A percentile compares a stretch with the other conserved stretches of the same genome.
phyloP scores from a whole-genome alignment of 2,329 filamentous ascomycete genomes.

The Zymoseptoria brevis region DNA sequence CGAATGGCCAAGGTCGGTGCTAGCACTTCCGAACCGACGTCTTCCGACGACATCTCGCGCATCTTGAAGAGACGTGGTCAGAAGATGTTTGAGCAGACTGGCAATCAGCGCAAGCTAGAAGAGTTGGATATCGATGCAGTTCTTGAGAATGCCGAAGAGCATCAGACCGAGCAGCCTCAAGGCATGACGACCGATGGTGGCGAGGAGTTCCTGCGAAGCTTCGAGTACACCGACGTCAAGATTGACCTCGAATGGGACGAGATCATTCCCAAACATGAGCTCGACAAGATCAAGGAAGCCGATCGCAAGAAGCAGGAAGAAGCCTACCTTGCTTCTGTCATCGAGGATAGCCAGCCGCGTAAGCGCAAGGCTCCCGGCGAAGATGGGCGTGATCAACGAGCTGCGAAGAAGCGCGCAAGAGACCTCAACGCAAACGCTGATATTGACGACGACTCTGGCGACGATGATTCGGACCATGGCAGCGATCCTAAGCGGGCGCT shows the following conservation, averaged over 20 bases:
- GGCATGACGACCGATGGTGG: slow-evolving; percentile 92
- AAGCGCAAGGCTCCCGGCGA: slow-evolving; percentile 59
- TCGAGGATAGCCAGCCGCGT: slow-evolving; percentile 78
- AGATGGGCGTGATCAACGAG: slow-evolving; percentile 56
- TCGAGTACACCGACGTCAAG: slow-evolving; percentile 95
- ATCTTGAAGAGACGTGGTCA: slow-evolving; percentile 97
- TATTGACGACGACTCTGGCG: slow-evolving; percentile 50
- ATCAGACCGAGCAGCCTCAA: slow-evolving; percentile 90
- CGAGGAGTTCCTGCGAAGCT: slow-evolving; percentile 84
- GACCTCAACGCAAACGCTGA: slow-evolving; percentile 57
- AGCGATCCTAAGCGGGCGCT: slow-evolving; percentile 81
- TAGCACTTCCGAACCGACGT: slow-evolving; percentile 66
- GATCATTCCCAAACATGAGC: slow-evolving; percentile 89
- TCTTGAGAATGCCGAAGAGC: slow-evolving; percentile 91
- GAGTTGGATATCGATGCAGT: slow-evolving; percentile 97
- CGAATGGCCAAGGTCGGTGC: slow-evolving; percentile 61
- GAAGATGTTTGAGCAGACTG: slow-evolving; percentile 96
- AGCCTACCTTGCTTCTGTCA: slow-evolving; percentile 69
- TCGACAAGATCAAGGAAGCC: slow-evolving; percentile 81
- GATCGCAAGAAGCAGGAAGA: slow-evolving; percentile 80
- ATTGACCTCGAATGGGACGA: slow-evolving; percentile 96
- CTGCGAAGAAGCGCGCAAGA: slow-evolving; percentile 60
- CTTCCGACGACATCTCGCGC: slow-evolving; percentile 88
- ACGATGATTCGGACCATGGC: slow-evolving; percentile 45
- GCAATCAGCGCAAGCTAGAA: slow-evolving; percentile 92